These are phyloP conservation scores for Podaxis sp. DNA, from an alignment of 768 basidiomycete species.

Conservation along the genomic window DNA sequence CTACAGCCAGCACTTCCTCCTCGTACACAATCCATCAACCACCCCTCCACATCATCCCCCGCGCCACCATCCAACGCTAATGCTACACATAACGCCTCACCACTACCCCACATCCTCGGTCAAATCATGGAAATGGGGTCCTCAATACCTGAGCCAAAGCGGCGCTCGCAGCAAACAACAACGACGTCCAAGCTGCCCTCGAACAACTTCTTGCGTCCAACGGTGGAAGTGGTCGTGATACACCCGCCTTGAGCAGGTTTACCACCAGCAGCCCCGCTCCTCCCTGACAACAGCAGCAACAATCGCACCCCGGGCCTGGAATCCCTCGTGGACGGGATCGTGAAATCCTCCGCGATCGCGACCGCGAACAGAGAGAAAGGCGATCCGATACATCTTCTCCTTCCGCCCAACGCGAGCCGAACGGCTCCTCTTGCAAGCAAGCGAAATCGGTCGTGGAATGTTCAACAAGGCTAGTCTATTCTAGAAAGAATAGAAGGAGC, in stretches of 20 bases:
- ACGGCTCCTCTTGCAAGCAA: conserved; percentile 79
- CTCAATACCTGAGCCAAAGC: conserved; percentile 68
- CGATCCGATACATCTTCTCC: conserved; percentile 6
- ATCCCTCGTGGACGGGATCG: conserved; percentile 9
- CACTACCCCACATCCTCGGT: too few species aligned
- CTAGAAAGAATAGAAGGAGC: conserved; percentile 83
- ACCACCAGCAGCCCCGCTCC: conserved; percentile 8
- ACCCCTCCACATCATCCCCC: too few species aligned
- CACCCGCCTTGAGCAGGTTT: neutral
- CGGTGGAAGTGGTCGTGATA: conserved; percentile 19
- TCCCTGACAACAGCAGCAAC: conserved; percentile 10
- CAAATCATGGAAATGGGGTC: conserved; percentile 36
- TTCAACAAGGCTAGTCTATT: conserved; percentile 84
- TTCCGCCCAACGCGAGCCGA: conserved; percentile 69
- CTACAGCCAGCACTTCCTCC: too few species aligned
- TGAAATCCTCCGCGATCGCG: conserved; percentile 17
- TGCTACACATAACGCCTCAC: too few species aligned
- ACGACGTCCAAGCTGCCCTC: conserved; percentile 79
- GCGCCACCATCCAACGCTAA: too few species aligned
- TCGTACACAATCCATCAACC: too few species aligned
- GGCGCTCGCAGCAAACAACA: conserved; percentile 66
- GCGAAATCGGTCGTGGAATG: conserved; percentile 78
- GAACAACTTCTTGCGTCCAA: conserved; percentile 47
- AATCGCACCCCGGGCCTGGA: conserved; percentile 11
- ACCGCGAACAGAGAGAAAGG: conserved; percentile 20